Evolutionary conservation across 768 basidiomycete species (phyloP), one percentile per base, ranked within the genome.

Genomic region (Crepidotus variabilis): DNA sequence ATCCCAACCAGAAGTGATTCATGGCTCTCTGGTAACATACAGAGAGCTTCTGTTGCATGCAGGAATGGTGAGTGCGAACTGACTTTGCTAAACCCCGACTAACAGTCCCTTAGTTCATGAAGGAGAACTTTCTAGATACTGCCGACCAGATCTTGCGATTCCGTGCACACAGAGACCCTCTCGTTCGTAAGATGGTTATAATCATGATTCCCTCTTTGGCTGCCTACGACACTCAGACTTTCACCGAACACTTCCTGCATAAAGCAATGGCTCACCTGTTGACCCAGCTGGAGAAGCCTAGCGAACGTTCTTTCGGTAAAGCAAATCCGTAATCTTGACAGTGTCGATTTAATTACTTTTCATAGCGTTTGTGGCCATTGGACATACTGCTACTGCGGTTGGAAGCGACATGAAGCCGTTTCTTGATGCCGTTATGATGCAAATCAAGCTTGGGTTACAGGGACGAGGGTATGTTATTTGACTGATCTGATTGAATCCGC

Each of bases 371-470:
- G 87, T 94, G 62, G 95, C 97, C 1, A 94, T 99, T 59, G 97
- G 97, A 0, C 93, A 97, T 65, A 91, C 96, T 50, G 94, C 97
- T 1, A 84, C 85, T 45, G 89, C 92, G 50, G 92, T 98, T 20
- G 87, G 87, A 47, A 90, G 93, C 59, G 93, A 96, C 59, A 97
- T 98, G 91, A 94, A 95, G 65, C 87, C 87, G 0, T 99, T 97
- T 70, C 80, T 98, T 22, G 96, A 98, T 57, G 83, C 87, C 3
- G 90, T 97, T 57, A 92, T 98, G 84, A 67, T 74, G 53, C 87
- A 92, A 53, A 89, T 98, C 65, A 97, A 96, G 69, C 79, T 84
- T 52, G 93, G 92, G n/a, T 72, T 99, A 47, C 88, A 92, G 66
- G 81, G 82, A 60, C 78, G 91, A 73, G 95, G 95, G 94, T 94